phyloP scores from a whole-genome alignment of 2,329 filamentous ascomycete species.

The Pseudocercospora fijiensis region DNA sequence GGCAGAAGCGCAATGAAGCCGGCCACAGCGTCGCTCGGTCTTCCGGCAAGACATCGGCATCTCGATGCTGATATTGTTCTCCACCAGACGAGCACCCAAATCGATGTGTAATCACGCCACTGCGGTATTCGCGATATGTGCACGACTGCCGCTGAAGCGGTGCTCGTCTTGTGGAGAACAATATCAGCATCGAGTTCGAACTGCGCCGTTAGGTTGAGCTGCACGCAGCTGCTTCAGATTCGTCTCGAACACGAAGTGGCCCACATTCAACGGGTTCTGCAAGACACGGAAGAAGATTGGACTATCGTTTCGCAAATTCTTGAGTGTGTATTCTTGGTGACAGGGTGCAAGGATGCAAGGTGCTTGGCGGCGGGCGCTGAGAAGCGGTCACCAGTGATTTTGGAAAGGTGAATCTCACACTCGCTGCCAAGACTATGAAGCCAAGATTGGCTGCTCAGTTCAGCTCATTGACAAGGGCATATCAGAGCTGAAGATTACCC shows the following conservation, averaged over 20 bases:
- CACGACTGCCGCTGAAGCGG: background rate
- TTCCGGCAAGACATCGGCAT: too few relatives aligned
- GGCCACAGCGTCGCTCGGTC: background rate
- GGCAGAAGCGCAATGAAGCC: too few relatives aligned
- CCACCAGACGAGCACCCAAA: background rate
- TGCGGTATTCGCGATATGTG: background rate
- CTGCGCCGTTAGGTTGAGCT: background rate
- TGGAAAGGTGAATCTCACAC: too few relatives aligned
- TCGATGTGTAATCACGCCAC: background rate
- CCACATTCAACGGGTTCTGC: background rate
- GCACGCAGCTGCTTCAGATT: background rate
- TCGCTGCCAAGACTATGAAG: too few relatives aligned
- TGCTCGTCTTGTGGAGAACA: too few relatives aligned
- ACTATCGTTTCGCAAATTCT: slow-evolving; percentile 6
- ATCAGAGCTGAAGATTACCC: background rate
- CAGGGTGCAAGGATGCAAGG: slow-evolving; percentile 3
- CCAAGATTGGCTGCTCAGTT: background rate
- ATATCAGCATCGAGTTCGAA: too few relatives aligned
- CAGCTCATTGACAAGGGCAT: background rate
- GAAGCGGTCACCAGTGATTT: too few relatives aligned
- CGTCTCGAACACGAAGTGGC: background rate
- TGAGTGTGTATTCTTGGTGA: slow-evolving; percentile 2
- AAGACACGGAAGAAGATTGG: background rate
- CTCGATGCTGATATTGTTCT: background rate
- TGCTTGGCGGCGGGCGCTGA: too few relatives aligned